Percentiles rank a stretch among this genome's conserved stretches.
Conservation (phyloP, 768 basidiomycete genomes). For the Trametes cubensis region DNA sequence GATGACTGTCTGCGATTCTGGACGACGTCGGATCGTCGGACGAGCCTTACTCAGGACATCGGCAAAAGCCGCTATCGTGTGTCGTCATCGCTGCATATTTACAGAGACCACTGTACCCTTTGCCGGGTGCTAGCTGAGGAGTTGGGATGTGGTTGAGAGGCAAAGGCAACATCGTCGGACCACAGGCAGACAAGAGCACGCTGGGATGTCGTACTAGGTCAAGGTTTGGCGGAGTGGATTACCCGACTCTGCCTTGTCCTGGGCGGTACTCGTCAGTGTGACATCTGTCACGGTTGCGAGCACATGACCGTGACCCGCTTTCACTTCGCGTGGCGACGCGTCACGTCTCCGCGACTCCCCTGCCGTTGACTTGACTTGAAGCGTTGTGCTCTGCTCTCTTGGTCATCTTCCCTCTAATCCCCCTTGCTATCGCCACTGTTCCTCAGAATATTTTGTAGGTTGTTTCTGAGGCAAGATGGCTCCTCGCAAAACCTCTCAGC, state of each 20-base stretch:
- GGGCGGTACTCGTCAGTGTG: background rate
- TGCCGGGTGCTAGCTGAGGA: too few relatives aligned
- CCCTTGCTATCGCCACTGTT: background rate
- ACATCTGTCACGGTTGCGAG: background rate
- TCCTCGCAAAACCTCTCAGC: conserved; percentile 5
- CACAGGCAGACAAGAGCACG: too few relatives aligned
- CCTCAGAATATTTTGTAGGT: too few relatives aligned
- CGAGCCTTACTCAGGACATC: conserved; percentile 17
- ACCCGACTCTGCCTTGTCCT: background rate
- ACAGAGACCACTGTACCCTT: background rate
- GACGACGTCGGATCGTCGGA: background rate
- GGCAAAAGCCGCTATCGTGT: conserved; percentile 17
- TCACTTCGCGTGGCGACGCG: background rate
- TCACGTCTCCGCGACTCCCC: background rate
- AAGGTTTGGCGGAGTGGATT: too few relatives aligned
- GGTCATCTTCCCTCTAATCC: background rate
- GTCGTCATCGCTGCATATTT: background rate
- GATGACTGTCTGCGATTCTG: too few relatives aligned
- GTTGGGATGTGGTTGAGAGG: too few relatives aligned
- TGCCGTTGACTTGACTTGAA: too few relatives aligned
- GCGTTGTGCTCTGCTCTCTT: too few relatives aligned
- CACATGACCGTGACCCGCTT: background rate
- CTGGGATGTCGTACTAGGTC: too few relatives aligned
- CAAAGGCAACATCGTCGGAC: too few relatives aligned
- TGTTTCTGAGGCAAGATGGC: background rate